Evolutionary conservation across 2,329 filamentous ascomycete species (phyloP), one percentile per base, ranked within the genome.

Genomic region (Verticillium tricorpus): DNA sequence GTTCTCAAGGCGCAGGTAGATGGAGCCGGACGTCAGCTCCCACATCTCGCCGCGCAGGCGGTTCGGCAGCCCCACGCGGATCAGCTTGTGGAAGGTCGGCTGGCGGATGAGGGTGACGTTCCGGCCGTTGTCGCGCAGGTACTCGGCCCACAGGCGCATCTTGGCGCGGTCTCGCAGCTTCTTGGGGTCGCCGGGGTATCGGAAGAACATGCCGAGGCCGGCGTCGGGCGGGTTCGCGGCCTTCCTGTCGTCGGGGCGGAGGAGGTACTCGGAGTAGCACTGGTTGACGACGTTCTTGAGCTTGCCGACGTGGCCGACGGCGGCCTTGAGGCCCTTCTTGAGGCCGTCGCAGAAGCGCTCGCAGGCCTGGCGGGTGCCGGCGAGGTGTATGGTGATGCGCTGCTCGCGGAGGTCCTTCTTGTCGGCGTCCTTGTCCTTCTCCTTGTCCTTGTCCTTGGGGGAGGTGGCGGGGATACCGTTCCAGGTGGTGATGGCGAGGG

Each of bases 71-170:
- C 95, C 95, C 66, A 99, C 95, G 60, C 95, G 88, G 66, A 99
- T 97, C 58, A 99, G 85, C 75, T 98, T 97, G 78, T 98, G 95
- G 70, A 98, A 98, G 31, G 95, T 98, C 3, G 95, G 94, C 73
- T 99, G 95, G 62, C 95, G 90, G 63, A 99, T 89, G 59, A 99
- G 79, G 1, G 93, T 98, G 60, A 90, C 86, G 76, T 97, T 98
- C 62, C 95, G 88, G 58, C 95, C 95, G 72, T 98, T 98, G 73
- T 98, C 95, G 73, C 92, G 85, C 64, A 99, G 82, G 74, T 99
- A 99, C 76, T 99, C 95, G 62, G 91, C 92, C 95, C 95, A 99
- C 50, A 99, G 78, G 56, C 95, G 85, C 90, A 99, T 98, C 80
- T 99, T 99, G 71, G 94, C 96, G 62, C 93, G 85, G 74, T 99